Conservation (phyloP, 2,329 filamentous ascomycete genomes). For the Trichophyton mentagrophytes region DNA sequence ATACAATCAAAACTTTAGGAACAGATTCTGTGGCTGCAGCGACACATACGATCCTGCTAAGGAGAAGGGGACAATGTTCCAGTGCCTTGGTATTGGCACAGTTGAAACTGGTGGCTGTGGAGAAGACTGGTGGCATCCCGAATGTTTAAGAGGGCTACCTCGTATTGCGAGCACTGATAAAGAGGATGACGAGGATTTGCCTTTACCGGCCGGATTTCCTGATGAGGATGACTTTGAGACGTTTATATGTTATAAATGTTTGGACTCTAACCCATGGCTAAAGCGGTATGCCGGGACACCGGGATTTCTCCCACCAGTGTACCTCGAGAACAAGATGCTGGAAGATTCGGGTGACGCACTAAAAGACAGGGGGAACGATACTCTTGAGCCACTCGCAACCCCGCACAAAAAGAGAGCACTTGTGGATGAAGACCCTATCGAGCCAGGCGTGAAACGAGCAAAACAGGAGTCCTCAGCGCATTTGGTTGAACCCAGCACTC, state of each 20-base stretch:
- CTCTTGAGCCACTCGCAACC: conserved; percentile 13
- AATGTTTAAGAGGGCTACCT: conserved; percentile 72
- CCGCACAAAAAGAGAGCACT: conserved; percentile 54
- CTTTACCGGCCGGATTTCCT: conserved; percentile 75
- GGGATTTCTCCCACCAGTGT: conserved; percentile 68
- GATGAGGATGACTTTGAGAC: conserved; percentile 78
- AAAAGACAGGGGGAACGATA: not conserved
- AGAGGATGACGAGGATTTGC: conserved; percentile 44
- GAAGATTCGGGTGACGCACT: not conserved
- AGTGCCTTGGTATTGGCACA: conserved; percentile 76
- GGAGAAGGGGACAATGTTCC: conserved; percentile 96
- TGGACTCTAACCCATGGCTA: conserved; percentile 80
- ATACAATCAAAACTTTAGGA: conserved; percentile 94
- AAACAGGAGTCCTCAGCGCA: conserved; percentile 25
- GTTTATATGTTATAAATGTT: conserved; percentile 88
- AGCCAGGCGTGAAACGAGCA: conserved; percentile 41
- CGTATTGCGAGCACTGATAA: conserved; percentile 31
- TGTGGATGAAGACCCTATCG: conserved; percentile 35
- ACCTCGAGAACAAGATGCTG: conserved; percentile 18
- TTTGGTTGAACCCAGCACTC: conserved; percentile 13
- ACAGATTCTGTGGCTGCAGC: conserved; percentile 79
- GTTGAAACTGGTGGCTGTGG: conserved; percentile 77
- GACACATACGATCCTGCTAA: conserved; percentile 77
- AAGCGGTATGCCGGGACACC: conserved; percentile 68
- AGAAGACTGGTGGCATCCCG: conserved; percentile 96